Evolutionary conservation across 306 rosid species (phyloP), one percentile per base, ranked within the genome.

Genomic region (Elaeagnus macrophylla): DNA sequence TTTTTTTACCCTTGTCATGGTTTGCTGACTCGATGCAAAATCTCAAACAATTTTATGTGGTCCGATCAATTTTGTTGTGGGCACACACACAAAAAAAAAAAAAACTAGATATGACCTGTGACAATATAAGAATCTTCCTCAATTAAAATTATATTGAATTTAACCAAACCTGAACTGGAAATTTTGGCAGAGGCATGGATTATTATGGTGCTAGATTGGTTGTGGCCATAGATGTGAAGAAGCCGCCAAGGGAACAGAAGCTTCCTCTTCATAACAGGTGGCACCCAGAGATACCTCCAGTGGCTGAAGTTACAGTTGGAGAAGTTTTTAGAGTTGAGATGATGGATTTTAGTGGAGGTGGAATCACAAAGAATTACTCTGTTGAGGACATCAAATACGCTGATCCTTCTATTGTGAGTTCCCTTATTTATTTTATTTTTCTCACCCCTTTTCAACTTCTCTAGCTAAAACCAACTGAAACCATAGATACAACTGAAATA

Each of bases 261-360:
- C 67, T 75, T 45, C 84, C 93, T 3, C 84, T 82, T 51, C 97
- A 82, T 73, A 89, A 85, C 73, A 70, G 93, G 45, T 85, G 93
- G 97, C 95, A 89, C 76, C 89, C 84, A 35, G 57, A 47, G 16
- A 80, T 89, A 64, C 89, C 86, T 11, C 67, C 79, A 0, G 75
- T 72, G 47, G 77, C 79, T 6, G 79, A 81, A 59, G 79, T 64
- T 44, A 17, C 65, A 7, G 69, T 55, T 1, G 81, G 70, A 40
- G 66, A 82, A 58, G 49, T 84, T 37, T 84, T 88, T 60, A 81
- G 91, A 52, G 75, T 88, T 32, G 95, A 84, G 67, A 84, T 82
- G 95, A 73, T 81, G 32, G 97, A 84, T 40, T 88, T 93, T 78
- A 89, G 93, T 3, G 93, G 85, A 19, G 87, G 93, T 43, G 75